Evolutionary conservation across 140 eudicot species (phyloP), one percentile per base, ranked within the genome.

Genomic region (Stevia rebaudiana): DNA sequence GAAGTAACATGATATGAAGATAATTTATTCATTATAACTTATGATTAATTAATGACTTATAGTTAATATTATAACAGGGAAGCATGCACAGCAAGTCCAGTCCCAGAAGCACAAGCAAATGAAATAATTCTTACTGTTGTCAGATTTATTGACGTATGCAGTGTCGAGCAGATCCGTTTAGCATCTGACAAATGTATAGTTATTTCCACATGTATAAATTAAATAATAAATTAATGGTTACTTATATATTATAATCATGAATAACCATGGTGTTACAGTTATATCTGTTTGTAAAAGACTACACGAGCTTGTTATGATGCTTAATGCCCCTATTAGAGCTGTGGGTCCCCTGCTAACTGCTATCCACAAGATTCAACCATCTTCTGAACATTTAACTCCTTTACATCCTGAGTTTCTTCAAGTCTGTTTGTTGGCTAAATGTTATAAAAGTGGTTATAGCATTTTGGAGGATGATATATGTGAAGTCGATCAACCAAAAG

Each of bases 331-430:
- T 57, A 80, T 94, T 58, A 86, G 95, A 61, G 99, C 94, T 23
- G 86, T 94, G 51, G 86, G 82, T 65, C 89, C 99, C 37, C 47
- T 88, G 80, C 77, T 81, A 76, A 83, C 94, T 28, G 97, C 97
- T 73, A 68, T 88, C 46, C 77, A 65, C 70, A 94, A 94, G 79
- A 72, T 94, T 57, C 97, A 79, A 25, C 65, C 76, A 5, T 83
- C 95, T 21, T 48, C 86, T n/a, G 99, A 85, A 65, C 99, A 78
- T 57, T 74, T 94, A 65, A 88, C 99, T 52, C 71, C 99, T 60
- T 77, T 94, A 64, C 99, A 94, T 77, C 76, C 94, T 13, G 94
- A 83, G 48, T 88, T 88, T 78, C 88, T 94, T 46, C 94, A 81
- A 75, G 86, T 94, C 61, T 94, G 99, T 61, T 63, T 94, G 63